Percentiles rank a stretch among this genome's conserved stretches.
Conservation (phyloP, 2,329 filamentous ascomycete species). For the Domatiomyces catenatus region DNA sequence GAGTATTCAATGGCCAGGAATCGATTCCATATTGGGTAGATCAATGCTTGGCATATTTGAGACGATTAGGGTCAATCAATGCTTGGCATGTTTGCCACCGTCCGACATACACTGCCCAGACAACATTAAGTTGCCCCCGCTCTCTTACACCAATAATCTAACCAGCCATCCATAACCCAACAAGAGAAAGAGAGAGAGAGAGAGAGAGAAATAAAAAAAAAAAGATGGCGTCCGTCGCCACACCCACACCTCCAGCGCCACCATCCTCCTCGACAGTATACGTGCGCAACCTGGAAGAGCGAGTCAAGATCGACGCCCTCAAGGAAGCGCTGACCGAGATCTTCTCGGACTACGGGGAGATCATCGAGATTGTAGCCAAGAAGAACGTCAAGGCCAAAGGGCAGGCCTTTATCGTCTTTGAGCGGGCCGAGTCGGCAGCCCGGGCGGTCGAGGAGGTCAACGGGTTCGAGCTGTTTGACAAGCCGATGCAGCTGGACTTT, state of each 20-base stretch:
- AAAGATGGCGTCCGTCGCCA: not conserved
- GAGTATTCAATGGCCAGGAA: too few species aligned
- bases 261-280: conserved; percentile 5
- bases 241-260: not conserved
- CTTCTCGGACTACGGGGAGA: conserved; percentile 76
- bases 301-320: conserved; percentile 65
- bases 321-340: conserved; percentile 58
- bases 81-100: too few species aligned
- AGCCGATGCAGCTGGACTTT: conserved; percentile 71
- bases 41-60: too few species aligned
- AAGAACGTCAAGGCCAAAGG: conserved; percentile 83
- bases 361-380: conserved; percentile 76
- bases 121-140: too few species aligned
- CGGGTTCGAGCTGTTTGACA: conserved; percentile 83
- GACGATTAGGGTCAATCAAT: too few species aligned
- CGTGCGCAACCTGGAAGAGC: conserved; percentile 76
- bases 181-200: too few species aligned
- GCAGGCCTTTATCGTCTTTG: conserved; percentile 89
- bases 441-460: conserved; percentile 77
- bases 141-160: too few species aligned
- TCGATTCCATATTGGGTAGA: too few species aligned
- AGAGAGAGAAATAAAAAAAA: too few species aligned
- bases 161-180: too few species aligned
- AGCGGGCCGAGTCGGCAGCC: conserved; percentile 59
- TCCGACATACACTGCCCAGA: too few species aligned